Evolutionary conservation across 495 filamentous ascomycete species (phyloP).

Genomic region (Penicillium paradoxum): DNA sequence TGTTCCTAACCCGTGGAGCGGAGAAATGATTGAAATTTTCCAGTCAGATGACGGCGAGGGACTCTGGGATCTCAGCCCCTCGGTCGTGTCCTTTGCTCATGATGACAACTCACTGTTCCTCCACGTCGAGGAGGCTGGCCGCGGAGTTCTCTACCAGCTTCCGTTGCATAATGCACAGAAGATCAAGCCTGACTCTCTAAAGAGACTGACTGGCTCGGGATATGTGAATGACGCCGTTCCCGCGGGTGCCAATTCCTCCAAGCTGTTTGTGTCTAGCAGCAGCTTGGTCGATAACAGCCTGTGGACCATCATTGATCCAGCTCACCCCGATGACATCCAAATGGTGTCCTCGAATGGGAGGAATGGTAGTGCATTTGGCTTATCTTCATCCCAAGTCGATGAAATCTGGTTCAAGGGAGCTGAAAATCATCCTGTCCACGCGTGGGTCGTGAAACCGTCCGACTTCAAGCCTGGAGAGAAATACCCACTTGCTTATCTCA

Average conservation of each 20-base stretch:
- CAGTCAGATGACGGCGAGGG: conserved; percentile 57
- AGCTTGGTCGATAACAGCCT: conserved; percentile 65
- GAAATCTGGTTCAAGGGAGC: conserved; percentile 69
- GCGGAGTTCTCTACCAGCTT: conserved; percentile 60
- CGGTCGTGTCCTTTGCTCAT: conserved; percentile 57
- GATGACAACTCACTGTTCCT: conserved; percentile 62
- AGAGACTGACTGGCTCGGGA: conserved; percentile 55
- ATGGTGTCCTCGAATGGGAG: conserved; percentile 62
- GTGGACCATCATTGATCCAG: conserved; percentile 56
- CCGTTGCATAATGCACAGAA: conserved; percentile 46
- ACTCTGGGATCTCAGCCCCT: conserved; percentile 64
- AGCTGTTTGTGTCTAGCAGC: conserved; percentile 60
- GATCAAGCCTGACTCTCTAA: conserved; percentile 50
- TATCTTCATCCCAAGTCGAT: conserved; percentile 55
- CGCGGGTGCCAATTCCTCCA: conserved; percentile 41
- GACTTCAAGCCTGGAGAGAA: conserved; percentile 65
- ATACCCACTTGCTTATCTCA: conserved; percentile 77
- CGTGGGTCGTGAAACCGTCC: conserved; percentile 76
- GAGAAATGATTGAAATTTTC: conserved; percentile 56
- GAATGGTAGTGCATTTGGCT: conserved; percentile 64
- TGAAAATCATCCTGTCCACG: conserved; percentile 63
- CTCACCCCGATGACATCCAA: conserved; percentile 33
- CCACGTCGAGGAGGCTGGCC: conserved; percentile 60
- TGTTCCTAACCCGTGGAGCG: conserved; percentile 54
- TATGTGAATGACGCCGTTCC: conserved; percentile 54